Evolutionary conservation across 495 filamentous ascomycete genomes (phyloP), one percentile per base, ranked within the genome.

Genomic region (Cetradonia linearis): DNA sequence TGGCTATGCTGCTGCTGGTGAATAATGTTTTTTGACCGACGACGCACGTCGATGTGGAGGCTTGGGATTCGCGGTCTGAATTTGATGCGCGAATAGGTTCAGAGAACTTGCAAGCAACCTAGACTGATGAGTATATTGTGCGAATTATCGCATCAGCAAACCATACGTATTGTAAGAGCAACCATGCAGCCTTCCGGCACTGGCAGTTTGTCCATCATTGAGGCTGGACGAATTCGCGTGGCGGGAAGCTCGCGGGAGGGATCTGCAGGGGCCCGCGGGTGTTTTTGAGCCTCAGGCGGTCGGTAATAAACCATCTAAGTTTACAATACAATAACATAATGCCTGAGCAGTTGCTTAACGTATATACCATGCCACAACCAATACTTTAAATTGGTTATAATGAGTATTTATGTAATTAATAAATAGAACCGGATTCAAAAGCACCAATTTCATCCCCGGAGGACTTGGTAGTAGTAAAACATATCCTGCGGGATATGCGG

Each of bases 21-120:
- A 23, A 40, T 25, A 23, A 31, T 20, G 23, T 23, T 18, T 16
- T 30, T 4, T 18, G 54, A 46, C 16, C 42, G 42, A 46, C 1
- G 56, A 34, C 10, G 42, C 30, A 58, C n/a, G 30, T 33, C 20
- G n/a, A 30, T 38, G 46, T 59, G 46, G 56, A 59, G 20, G 42
- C 40, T 40, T 36, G 56, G 20, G 31, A 58, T 58, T 58, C 33
- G 56, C 16, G n/a, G 44, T 37, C 18, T 18, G 4, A 27, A 27
- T 3, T 25, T 13, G 34, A 38, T 37, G 23, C 1, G 46, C 33
- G 37, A 33, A 40, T 31, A 33, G 18, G 16, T 33, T 16, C 25
- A 3, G 8, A 13, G 9, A 46, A 25, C 13, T 0, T 11, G 9
- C 1, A 25, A 25, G 42, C 42, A 46, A 46, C 13, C 8, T 25